Conservation (phyloP, 2,329 filamentous ascomycete species). For the Penicillium sp. region DNA sequence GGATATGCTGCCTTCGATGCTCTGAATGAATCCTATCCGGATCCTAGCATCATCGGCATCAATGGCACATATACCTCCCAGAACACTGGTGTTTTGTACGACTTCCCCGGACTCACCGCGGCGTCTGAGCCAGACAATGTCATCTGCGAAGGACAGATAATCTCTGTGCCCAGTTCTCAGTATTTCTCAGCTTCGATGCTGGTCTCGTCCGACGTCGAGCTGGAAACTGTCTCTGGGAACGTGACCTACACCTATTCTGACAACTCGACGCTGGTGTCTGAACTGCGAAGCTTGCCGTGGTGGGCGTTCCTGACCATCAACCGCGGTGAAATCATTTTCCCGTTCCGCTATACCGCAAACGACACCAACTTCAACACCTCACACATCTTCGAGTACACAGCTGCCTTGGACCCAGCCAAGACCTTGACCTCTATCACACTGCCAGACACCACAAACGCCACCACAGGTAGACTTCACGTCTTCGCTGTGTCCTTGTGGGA, state of each 20-base stretch:
- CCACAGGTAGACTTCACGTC: conserved; percentile 39
- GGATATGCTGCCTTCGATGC: conserved; percentile 47
- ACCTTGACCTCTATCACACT: conserved; percentile 38
- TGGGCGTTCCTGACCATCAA: conserved; percentile 45
- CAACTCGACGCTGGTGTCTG: conserved; percentile 35
- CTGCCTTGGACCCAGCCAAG: conserved; percentile 36
- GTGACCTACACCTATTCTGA: conserved; percentile 44
- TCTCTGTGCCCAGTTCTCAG: conserved; percentile 27
- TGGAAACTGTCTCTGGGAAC: conserved; percentile 37
- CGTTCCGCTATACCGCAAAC: conserved; percentile 38
- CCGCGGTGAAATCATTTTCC: conserved; percentile 45
- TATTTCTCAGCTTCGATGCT: conserved; percentile 46
- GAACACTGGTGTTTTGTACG: conserved; percentile 40
- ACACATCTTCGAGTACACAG: conserved; percentile 46
- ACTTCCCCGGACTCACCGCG: conserved; percentile 39
- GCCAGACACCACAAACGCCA: conserved; percentile 35
- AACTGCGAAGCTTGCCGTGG: conserved; percentile 45
- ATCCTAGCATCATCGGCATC: conserved; percentile 22
- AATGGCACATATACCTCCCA: conserved; percentile 37
- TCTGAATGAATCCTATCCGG: conserved; percentile 42
- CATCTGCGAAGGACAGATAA: conserved; percentile 40
- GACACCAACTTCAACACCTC: conserved; percentile 42
- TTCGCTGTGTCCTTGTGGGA: conserved; percentile 39
- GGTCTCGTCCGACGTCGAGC: conserved; percentile 39
- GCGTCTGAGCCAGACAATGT: conserved; percentile 38